Conservation (phyloP, 139 green algal species). For the Chlorella vulgaris region DNA sequence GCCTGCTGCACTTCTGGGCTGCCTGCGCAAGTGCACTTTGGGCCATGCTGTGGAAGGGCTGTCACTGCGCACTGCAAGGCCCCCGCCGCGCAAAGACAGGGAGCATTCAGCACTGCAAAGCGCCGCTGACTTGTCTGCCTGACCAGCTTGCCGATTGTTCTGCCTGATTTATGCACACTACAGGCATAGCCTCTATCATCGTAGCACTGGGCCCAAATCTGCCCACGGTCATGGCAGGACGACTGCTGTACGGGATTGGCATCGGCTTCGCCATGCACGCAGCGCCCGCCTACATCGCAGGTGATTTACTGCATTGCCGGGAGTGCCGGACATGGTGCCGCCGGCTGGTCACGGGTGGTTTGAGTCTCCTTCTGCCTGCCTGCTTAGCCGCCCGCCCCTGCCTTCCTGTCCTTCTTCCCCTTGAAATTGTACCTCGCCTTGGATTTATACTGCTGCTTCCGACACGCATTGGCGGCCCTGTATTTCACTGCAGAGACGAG, state of each 20-base stretch:
- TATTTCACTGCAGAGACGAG: constrained; percentile 67
- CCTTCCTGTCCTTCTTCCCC: not conserved
- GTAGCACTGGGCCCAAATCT: constrained; percentile 49
- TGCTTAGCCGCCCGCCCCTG: too few species aligned
- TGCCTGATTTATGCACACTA: too few species aligned
- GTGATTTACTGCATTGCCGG: too few species aligned
- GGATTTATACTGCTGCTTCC: too few species aligned
- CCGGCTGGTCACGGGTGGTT: not conserved
- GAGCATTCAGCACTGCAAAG: too few species aligned
- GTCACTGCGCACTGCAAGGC: too few species aligned
- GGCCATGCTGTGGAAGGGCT: too few species aligned
- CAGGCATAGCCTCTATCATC: constrained; percentile 47
- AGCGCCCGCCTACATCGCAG: constrained; percentile 90
- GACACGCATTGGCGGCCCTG: too few species aligned
- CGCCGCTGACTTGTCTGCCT: not conserved
- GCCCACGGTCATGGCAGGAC: constrained; percentile 59
- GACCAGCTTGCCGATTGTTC: not conserved
- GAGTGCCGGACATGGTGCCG: too few species aligned
- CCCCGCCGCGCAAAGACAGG: too few species aligned
- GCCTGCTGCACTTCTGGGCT: too few species aligned
- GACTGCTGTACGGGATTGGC: constrained; percentile 83
- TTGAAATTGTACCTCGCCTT: not conserved
- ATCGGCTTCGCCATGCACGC: constrained; percentile 96
- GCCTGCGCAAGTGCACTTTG: too few species aligned
- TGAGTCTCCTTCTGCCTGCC: not conserved